Percentiles rank a stretch among this genome's conserved stretches.
phyloP scores from a whole-genome alignment of 78 protist species.

The Protostelium mycophagum region DNA sequence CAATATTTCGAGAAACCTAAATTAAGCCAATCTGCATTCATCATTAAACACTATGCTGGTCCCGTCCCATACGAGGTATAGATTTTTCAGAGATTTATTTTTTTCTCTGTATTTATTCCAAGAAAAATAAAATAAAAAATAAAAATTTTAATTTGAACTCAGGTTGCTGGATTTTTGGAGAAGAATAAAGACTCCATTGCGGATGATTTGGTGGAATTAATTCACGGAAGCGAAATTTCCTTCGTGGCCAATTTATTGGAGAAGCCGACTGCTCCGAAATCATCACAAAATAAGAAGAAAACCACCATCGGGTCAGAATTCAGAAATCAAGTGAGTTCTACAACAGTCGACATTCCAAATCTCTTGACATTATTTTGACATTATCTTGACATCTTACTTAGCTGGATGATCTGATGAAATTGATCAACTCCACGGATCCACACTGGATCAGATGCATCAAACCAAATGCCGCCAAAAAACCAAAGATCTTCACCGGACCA shows the following conservation, averaged over 20 bases:
- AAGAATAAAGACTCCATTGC: constrained; percentile 76
- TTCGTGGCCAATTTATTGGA: constrained; percentile 42
- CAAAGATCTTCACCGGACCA: constrained; percentile 21
- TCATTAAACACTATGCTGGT: constrained; percentile 81
- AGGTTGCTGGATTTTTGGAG: constrained; percentile 48
- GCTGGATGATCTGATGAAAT: neutral
- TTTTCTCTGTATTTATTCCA: too few species aligned
- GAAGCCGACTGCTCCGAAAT: neutral
- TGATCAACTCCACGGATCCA: constrained; percentile 52
- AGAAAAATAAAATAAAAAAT: too few species aligned
- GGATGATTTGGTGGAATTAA: constrained; percentile 52
- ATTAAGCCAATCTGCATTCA: constrained; percentile 38
- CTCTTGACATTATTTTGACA: neutral
- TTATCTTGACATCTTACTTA: neutral
- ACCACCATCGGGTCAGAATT: constrained; percentile 54
- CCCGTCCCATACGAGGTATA: constrained; percentile 49
- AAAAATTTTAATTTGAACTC: too few species aligned
- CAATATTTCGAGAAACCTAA: constrained; percentile 43
- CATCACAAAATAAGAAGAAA: constrained; percentile 45
- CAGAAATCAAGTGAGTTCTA: constrained; percentile 44
- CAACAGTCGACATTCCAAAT: too few species aligned
- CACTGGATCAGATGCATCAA: constrained; percentile 91
- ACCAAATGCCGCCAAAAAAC: constrained; percentile 72
- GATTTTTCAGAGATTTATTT: neutral
- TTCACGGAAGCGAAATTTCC: constrained; percentile 30